These are phyloP conservation scores for Phalaenopsis equestris DNA, from an alignment of 106 monocot species.

Conservation along the genomic window DNA sequence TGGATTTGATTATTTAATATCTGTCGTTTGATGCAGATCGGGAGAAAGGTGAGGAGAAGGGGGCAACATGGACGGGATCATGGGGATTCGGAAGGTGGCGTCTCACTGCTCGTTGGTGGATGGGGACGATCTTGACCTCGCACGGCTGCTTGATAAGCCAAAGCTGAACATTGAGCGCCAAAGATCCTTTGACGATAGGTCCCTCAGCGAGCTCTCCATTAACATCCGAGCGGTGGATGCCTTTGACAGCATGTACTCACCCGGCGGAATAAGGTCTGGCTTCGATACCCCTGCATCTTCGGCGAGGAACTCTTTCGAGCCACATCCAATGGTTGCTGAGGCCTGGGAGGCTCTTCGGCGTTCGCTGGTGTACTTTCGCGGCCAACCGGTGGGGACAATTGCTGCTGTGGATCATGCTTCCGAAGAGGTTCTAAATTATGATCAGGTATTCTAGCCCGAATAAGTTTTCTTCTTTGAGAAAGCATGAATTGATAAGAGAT, in stretches of 20 bases:
- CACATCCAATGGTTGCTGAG: slow-evolving; percentile 75
- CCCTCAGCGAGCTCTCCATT: slow-evolving; percentile 55
- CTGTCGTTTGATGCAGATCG: slow-evolving; percentile 3
- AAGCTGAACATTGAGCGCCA: slow-evolving; percentile 64
- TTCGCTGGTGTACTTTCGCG: slow-evolving; percentile 55
- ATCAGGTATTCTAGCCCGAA: slow-evolving; percentile 45
- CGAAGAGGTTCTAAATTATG: slow-evolving; percentile 84
- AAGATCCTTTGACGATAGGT: slow-evolving; percentile 87
- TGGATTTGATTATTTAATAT: not conserved
- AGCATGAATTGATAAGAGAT: not conserved
- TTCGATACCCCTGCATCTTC: slow-evolving; percentile 51
- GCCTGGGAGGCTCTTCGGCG: slow-evolving; percentile 77
- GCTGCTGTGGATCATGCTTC: slow-evolving; percentile 76
- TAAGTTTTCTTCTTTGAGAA: not conserved
- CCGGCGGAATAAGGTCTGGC: slow-evolving; percentile 25
- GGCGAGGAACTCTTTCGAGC: slow-evolving; percentile 37
- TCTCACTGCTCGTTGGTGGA: slow-evolving; percentile 51
- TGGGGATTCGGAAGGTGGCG: slow-evolving; percentile 24
- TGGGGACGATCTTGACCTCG: slow-evolving; percentile 42
- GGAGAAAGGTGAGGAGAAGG: not conserved
- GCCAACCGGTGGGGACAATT: slow-evolving; percentile 71
- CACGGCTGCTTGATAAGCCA: slow-evolving; percentile 44
- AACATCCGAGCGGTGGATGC: slow-evolving; percentile 27
- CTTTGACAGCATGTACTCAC: slow-evolving; percentile 49
- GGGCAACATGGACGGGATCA: slow-evolving; percentile 1